Base-by-base conservation (phyloP, 2,329 filamentous ascomycete genomes). In the Raffaelea deltoideospora region DNA sequence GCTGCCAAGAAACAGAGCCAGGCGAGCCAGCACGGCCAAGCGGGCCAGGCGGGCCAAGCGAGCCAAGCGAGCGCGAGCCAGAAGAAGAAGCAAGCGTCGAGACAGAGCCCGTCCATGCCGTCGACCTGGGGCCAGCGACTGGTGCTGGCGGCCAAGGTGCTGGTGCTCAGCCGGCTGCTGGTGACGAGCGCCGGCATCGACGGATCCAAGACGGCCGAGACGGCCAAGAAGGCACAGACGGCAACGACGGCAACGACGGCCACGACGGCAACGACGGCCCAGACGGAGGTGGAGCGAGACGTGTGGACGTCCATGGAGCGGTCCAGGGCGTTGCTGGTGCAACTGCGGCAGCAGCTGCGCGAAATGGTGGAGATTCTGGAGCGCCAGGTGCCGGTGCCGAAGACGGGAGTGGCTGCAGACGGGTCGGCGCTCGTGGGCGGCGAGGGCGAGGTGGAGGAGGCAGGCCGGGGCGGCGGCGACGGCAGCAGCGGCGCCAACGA, bases 111-210 rank as follows among this genome's bases (percentile, higher is more conserved):
- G 15, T 17, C 4, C 13, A n/a, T 15, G 14, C 10, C 11, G 19
- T 26, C 13, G 27, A 35, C 10, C 34, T 60, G 49, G 47, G 74
- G 63, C 38, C 62, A 69, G 34, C 58, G 65, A 37, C 50, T 78
- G 41, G 57, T 78, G 4, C 44, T 72, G 50, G 69, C 69, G 38
- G 63, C 84, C 3, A 93, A 84, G 55, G 63, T 84, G 2, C 63
- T 88, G 33, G 79, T 92, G 11, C 61, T 95, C 29, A 77, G 79
- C 27, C 67, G 86, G 26, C 60, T 92, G 36, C 58, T 95, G 39
- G 67, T 79, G 42, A 88, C 84, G 50, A 79, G 76, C 38, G 64
- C 94, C 8, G 69, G 69, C 4, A 68, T 79, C 35, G 51, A 55
- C 15, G 43, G 36, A n/a, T n/a, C n/a, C n/a, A n/a, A n/a, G n/a